Conservation (phyloP, 495 filamentous ascomycete species). For the Cryomyces minteri region DNA sequence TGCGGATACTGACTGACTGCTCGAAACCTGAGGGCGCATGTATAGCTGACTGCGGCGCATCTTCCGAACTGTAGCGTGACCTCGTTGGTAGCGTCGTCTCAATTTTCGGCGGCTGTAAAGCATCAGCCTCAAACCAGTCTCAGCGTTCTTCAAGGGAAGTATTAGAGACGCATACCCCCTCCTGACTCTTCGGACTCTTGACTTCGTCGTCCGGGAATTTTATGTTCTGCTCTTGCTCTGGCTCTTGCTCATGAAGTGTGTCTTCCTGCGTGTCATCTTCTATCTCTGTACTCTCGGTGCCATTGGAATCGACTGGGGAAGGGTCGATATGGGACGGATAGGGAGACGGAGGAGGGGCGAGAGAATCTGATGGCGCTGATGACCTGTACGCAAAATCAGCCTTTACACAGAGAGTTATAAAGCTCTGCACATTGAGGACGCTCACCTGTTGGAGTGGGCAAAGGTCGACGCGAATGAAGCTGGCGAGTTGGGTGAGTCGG, state of each 20-base stretch:
- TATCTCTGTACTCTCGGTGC: conserved; percentile 52
- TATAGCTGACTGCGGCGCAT: conserved; percentile 61
- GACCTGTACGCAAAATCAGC: conserved; percentile 4
- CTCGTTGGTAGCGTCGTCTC: conserved; percentile 33
- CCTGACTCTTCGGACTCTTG: neutral
- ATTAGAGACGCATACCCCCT: neutral
- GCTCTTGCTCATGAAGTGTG: neutral
- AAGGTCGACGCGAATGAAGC: conserved; percentile 28
- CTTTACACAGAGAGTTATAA: conserved; percentile 12
- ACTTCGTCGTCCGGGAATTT: neutral
- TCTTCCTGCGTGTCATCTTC: conserved; percentile 44
- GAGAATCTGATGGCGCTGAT: conserved; percentile 15
- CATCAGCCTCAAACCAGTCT: neutral
- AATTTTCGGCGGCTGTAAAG: conserved; percentile 39
- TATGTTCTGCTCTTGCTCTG: neutral
- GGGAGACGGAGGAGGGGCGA: conserved; percentile 16
- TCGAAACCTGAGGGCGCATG: conserved; percentile 68
- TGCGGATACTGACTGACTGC: conserved; percentile 42
- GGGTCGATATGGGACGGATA: conserved; percentile 36
- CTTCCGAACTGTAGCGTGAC: conserved; percentile 45
- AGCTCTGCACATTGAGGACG: neutral
- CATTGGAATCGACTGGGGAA: conserved; percentile 60
- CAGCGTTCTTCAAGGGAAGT: neutral
- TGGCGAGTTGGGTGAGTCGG: conserved; percentile 37
- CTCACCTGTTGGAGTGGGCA: conserved; percentile 31